Evolutionary conservation across 305 asterid species (phyloP).

Genomic region (Fraxinus baroniana): DNA sequence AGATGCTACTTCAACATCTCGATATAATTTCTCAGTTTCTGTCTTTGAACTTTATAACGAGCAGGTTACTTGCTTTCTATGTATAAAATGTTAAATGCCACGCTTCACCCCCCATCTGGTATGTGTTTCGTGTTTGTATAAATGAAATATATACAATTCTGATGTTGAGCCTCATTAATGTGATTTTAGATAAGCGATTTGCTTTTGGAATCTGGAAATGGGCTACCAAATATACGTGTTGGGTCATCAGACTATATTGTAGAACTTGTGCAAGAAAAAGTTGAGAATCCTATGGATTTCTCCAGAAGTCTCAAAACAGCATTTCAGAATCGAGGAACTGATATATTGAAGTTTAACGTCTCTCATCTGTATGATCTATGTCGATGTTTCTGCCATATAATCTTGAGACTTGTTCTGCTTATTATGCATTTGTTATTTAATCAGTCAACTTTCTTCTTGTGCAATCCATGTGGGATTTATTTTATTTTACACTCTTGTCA

Average conservation of each 20-base stretch:
- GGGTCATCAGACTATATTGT: slow-evolving; percentile 58
- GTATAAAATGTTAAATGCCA: slow-evolving; percentile 1
- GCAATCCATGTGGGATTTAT: neutral
- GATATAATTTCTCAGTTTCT: slow-evolving; percentile 75
- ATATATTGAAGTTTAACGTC: slow-evolving; percentile 57
- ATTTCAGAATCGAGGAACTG: slow-evolving; percentile 74
- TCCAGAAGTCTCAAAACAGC: slow-evolving; percentile 78
- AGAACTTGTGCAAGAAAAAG: slow-evolving; percentile 84
- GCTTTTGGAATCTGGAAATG: slow-evolving; percentile 65
- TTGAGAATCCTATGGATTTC: slow-evolving; percentile 89
- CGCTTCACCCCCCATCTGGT: slow-evolving; percentile 16
- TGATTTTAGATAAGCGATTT: slow-evolving; percentile 77
- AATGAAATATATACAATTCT: slow-evolving; percentile 22
- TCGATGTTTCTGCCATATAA: slow-evolving; percentile 19
- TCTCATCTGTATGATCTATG: slow-evolving; percentile 85
- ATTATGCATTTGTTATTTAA: slow-evolving; percentile 16
- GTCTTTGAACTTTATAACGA: slow-evolving; percentile 87
- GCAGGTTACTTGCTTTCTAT: slow-evolving; percentile 57
- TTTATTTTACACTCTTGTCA: neutral
- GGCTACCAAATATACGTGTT: slow-evolving; percentile 56
- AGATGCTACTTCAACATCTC: slow-evolving; percentile 85
- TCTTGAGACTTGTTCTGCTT: slow-evolving; percentile 24
- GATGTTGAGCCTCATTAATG: slow-evolving; percentile 33
- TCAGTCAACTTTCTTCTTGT: neutral
- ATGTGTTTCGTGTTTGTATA: slow-evolving; percentile 10